Evolutionary conservation across 495 filamentous ascomycete genomes (phyloP).

Genomic region (Friedmanniomyces simplex): DNA sequence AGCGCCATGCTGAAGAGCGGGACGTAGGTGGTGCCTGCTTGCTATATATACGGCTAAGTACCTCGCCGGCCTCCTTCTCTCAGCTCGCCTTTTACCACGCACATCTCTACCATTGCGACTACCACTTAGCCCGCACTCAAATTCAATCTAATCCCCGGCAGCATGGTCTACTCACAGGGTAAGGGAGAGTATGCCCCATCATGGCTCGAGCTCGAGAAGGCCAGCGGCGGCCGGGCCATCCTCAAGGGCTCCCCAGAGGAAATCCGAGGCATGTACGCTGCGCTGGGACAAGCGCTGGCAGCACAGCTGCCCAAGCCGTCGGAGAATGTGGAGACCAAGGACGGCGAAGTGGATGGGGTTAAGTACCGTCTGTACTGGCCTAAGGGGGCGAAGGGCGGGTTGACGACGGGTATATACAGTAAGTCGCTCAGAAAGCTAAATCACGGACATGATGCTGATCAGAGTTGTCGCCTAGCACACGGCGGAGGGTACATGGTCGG

Average conservation of each 20-base stretch:
- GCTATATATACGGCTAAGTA: too few relatives aligned
- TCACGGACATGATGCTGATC: background rate
- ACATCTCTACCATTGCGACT: background rate
- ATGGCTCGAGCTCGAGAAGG: conserved; percentile 12
- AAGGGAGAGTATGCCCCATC: background rate
- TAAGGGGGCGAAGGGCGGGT: background rate
- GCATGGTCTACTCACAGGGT: background rate
- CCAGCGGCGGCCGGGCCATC: conserved; percentile 3
- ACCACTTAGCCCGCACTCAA: background rate
- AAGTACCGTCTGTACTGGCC: conserved; percentile 13
- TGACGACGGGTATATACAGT: conserved; percentile 1
- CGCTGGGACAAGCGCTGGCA: background rate
- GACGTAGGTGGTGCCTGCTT: too few relatives aligned
- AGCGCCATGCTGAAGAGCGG: too few relatives aligned
- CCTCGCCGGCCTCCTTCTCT: too few relatives aligned
- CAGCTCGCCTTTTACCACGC: background rate
- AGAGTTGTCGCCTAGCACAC: conserved; percentile 6
- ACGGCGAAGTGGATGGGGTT: conserved; percentile 11
- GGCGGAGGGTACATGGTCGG: conserved; percentile 26
- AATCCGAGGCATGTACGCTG: conserved; percentile 5
- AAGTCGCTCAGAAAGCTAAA: background rate
- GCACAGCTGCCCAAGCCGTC: conserved; percentile 2
- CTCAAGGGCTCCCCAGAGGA: conserved; percentile 8
- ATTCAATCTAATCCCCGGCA: background rate
- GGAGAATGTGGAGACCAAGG: conserved; percentile 5